Base-by-base conservation (phyloP, 75 land plant genomes). In the Picea glauca region DNA sequence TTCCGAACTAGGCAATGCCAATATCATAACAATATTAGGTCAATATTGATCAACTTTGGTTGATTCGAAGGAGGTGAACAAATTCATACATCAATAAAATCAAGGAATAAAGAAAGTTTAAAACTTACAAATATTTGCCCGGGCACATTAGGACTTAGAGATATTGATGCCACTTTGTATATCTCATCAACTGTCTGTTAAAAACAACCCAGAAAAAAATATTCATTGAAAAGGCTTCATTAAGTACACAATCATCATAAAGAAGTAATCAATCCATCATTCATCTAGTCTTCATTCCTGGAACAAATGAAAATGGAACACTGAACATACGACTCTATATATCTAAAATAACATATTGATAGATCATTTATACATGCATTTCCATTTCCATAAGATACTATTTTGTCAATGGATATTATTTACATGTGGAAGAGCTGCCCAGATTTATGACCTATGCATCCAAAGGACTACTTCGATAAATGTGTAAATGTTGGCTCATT, bases 161-260 rank as follows among this genome's bases (percentile, higher is more conserved):
- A 81, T 57, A 97, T 84, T 2, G 99, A 97, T 43, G 99, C 89
- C 88, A 97, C 91, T 77, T 97, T 97, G 76, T 97, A 97, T 15
- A 97, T 87, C 81, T 97, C 99, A 64, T 94, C 99, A 74, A 97
- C 98, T 17, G 96, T 91, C 99, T 97, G 94, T 81, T 78, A 43
- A 23, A 77, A 59, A 33, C 77, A 32, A 64, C 15, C 30, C 26
- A 58, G 15, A 75, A 77, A n/a, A 33, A n/a, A 33, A 20, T 38
- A 70, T 33, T 18, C 61, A 67, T 40, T 61, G 17, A 60, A 50
- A 33, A 78, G 8, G 30, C 54, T 40, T 58, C 75, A 62, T 32
- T 21, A 72, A 11, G 23, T 61, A 14, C 30, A 40, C n/a, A 18
- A 20, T 17, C 38, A 13, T 76, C n/a, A 62, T 40, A 56, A 79